Evolutionary conservation across 441 rosid genomes (phyloP), one percentile per base, ranked within the genome.

Genomic region (Gossypium gossypioides): DNA sequence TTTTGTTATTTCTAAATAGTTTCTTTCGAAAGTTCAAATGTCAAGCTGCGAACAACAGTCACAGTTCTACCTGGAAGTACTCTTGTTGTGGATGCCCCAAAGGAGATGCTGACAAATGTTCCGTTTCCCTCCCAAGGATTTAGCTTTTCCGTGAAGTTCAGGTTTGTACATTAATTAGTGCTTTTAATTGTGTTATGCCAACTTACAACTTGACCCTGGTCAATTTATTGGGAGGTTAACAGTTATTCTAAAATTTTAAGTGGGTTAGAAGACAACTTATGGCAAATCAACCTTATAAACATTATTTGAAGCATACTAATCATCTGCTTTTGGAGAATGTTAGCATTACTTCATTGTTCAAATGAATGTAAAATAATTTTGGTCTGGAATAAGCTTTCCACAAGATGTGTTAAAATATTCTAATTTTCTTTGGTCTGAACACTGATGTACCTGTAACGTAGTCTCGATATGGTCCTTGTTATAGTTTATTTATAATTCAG

Each of bases 41-140:
- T 78, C 76, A 90, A 81, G 74, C 81, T 92, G 83, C 88, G 83
- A 78, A 88, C 97, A 10, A 82, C 82, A 54, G 91, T 86, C 74
- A 83, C 85, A 51, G 97, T 94, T 71, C 78, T 84, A 77, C 76
- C 85, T 67, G 87, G 93, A 77, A 82, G 81, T 74, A 51, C 81
- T 46, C 76, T 92, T 74, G 74, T 81, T 22, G 78, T 92, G 81
- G 86, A 85, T 79, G 89, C 94, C 63, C 97, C 99, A 19, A 82
- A 78, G 78, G 94, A 86, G 86, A 84, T 84, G 75, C 83, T 90
- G 34, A 84, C 97, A 69, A 95, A 95, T 79, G 87, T 82, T 77
- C 94, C 96, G 56, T 82, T 84, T 83, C 97, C 97, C 19, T 68
- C 81, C 9, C 86, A 86, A 77, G 97, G 99, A 79, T 95, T 84